Evolutionary conservation across 2,329 filamentous ascomycete genomes (phyloP), one percentile per base, ranked within the genome.

Genomic region (Metarhizium humberi): DNA sequence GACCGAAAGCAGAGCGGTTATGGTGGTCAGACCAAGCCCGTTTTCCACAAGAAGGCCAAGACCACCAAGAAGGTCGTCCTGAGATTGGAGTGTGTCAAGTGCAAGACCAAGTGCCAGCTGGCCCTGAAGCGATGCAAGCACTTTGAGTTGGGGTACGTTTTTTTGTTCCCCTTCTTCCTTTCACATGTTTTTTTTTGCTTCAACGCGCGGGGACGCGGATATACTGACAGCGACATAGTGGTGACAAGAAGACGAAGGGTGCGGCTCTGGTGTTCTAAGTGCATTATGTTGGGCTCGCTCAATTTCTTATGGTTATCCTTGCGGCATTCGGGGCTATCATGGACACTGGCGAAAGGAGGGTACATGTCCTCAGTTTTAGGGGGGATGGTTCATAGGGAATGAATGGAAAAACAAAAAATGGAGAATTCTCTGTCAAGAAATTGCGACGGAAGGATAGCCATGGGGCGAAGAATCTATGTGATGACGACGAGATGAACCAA

Each of bases 181-280:
- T 25, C 20, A 3, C 20, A 25, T 3, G 6, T 1, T 13, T 40
- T 13, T 40, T 40, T 13, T 13, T 4, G 38, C 14, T 20, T 18
- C 16, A 45, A 6, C 16, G 5, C 18, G 3, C n/a, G n/a, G 42
- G 25, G n/a, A 45, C 11, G 18, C 42, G 40, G 13, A 42, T 20
- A 20, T 46, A 40, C 51, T 52, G 18, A 52, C 51, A 32, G n/a
- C 62, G 56, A 4, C 66, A 70, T 68, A 95, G 94, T 87, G 94
- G 94, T 86, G 94, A 99, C 88, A 99, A 99, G 92, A 99, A 99
- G 90, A 99, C 94, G 71, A 99, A 99, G 91, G 94, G 94, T 88
- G 94, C 94, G 71, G 94, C 94, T 78, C 86, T 99, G 73, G 94
- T 99, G 72, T 99, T 99, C 86, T 99, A 96, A 87, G 80, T 82